A percentile compares a stretch with the other conserved stretches of the same genome.
Evolutionary conservation across 148 eudicot genomes (phyloP).

Genomic region (Spergularia bocconei): DNA sequence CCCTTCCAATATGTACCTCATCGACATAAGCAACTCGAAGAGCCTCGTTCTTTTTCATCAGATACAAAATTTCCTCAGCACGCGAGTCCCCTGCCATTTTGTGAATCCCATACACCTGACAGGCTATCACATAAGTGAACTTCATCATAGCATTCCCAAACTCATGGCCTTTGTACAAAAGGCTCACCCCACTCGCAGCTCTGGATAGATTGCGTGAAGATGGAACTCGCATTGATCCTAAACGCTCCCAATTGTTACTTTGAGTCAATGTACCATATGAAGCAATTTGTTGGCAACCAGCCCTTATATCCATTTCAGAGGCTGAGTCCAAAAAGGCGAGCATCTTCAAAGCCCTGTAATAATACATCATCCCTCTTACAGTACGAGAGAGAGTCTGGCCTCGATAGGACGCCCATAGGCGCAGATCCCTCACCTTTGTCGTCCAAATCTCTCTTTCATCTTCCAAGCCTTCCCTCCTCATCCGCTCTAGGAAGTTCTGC

Average conservation of each 20-base stretch:
- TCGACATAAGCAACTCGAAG: conserved; percentile 97
- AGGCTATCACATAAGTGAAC: conserved; percentile 82
- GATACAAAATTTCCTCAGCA: conserved; percentile 75
- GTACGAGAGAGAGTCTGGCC: conserved; percentile 97
- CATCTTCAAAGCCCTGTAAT: conserved; percentile 88
- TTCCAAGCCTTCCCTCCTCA: conserved; percentile 80
- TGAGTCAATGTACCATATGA: conserved; percentile 44
- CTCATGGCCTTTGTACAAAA: conserved; percentile 64
- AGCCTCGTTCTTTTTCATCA: conserved; percentile 90
- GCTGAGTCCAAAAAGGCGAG: conserved; percentile 88
- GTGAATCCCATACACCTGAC: conserved; percentile 83
- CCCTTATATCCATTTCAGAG: conserved; percentile 73
- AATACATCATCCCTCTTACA: conserved; percentile 97
- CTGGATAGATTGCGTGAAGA: conserved; percentile 43
- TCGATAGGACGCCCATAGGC: conserved; percentile 95
- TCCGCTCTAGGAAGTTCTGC: conserved; percentile 77
- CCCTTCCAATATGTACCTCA: conserved; percentile 58
- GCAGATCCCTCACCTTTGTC: conserved; percentile 59
- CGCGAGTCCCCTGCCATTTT: conserved; percentile 64
- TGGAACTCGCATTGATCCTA: conserved; percentile 26
- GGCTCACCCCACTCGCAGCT: conserved; percentile 57
- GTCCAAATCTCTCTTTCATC: conserved; percentile 64
- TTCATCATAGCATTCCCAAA: conserved; percentile 82
- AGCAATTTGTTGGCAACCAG: conserved; percentile 50
- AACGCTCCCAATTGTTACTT: conserved; percentile 35